Percentiles rank a stretch among this genome's conserved stretches.
These are phyloP conservation scores for Phytophthora crassamura DNA, from an alignment of 352 stramenopile genomes.

Conservation along the genomic window DNA sequence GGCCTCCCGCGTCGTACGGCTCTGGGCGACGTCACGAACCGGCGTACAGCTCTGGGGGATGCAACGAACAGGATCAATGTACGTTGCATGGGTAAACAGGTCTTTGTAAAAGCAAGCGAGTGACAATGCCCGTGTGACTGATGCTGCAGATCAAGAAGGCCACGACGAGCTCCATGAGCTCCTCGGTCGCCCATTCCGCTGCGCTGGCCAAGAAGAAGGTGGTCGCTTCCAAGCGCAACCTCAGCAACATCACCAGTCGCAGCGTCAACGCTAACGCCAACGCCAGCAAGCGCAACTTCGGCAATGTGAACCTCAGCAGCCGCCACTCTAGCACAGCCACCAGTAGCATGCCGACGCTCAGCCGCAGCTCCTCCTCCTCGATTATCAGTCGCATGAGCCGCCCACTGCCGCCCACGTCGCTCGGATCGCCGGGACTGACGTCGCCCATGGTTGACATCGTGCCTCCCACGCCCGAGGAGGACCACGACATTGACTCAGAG, in stretches of 20 bases:
- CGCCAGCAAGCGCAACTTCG: slow-evolving; percentile 28
- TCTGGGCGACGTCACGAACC: slow-evolving; percentile 77
- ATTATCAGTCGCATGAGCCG: slow-evolving; percentile 34
- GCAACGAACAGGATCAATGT: slow-evolving; percentile 81
- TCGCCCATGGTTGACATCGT: slow-evolving; percentile 36
- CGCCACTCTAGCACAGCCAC: slow-evolving; percentile 12
- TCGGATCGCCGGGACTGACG: slow-evolving; percentile 44
- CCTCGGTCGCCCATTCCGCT: slow-evolving; percentile 27
- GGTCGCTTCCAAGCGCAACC: slow-evolving; percentile 46
- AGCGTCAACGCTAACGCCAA: slow-evolving; percentile 22
- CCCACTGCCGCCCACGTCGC: slow-evolving; percentile 36
- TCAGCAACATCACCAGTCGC: slow-evolving; percentile 40
- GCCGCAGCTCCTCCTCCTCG: slow-evolving; percentile 27
- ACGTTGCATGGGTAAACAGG: slow-evolving; percentile 17
- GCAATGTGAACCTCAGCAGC: slow-evolving; percentile 32
- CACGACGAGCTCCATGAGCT: slow-evolving; percentile 47
- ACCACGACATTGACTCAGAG: slow-evolving; percentile 80
- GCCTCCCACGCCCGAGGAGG: slow-evolving; percentile 21
- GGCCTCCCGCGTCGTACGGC: slow-evolving; percentile 32
- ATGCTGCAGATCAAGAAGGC: slow-evolving; percentile 63
- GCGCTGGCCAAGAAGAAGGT: slow-evolving; percentile 59
- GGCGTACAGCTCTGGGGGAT: slow-evolving; percentile 62
- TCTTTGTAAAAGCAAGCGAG: not conserved
- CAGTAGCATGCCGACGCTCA: slow-evolving; percentile 16
- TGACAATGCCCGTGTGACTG: slow-evolving; percentile 11